Evolutionary conservation across 371 early-diverging fungal species (phyloP).

Genomic region (Globomyces sp.): DNA sequence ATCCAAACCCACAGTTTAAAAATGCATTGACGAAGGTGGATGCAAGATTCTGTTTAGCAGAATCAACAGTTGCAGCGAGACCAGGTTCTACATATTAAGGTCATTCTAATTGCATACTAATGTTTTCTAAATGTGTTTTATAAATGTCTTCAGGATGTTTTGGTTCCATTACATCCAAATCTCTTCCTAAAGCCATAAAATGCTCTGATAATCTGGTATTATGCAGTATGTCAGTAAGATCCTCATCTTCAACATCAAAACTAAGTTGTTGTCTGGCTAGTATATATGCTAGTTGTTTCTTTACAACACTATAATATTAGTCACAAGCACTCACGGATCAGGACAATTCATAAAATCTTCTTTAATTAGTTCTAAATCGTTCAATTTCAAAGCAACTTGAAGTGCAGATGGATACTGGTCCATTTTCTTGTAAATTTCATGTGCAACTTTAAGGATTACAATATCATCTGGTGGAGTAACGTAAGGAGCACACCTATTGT

Average conservation of each 20-base stretch:
- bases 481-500: conserved; percentile 79
- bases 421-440: conserved; percentile 83
- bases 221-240: conserved; percentile 77
- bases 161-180: conserved; percentile 92
- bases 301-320: conserved; percentile 50
- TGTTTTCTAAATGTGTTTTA: conserved; percentile 92
- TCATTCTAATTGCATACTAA: conserved; percentile 45
- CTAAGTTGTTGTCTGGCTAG: conserved; percentile 86
- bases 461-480: conserved; percentile 89
- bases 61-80: conserved; percentile 71
- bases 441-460: conserved; percentile 80
- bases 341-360: conserved; percentile 85
- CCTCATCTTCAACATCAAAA: conserved; percentile 76
- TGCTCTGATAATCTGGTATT: conserved; percentile 82
- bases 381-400: conserved; percentile 80
- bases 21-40: conserved; percentile 97
- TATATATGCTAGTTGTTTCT: conserved; percentile 94
- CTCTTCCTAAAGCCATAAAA: conserved; percentile 84
- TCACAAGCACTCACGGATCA: conserved; percentile 54
- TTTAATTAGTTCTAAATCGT: conserved; percentile 75
- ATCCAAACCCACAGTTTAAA: conserved; percentile 95
- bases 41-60: conserved; percentile 92
- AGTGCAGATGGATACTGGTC: conserved; percentile 80
- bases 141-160: conserved; percentile 97
- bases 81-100: conserved; percentile 48